Evolutionary conservation across 2,329 filamentous ascomycete genomes (phyloP), one percentile per base, ranked within the genome.

Genomic region (Trichoderma sp.): DNA sequence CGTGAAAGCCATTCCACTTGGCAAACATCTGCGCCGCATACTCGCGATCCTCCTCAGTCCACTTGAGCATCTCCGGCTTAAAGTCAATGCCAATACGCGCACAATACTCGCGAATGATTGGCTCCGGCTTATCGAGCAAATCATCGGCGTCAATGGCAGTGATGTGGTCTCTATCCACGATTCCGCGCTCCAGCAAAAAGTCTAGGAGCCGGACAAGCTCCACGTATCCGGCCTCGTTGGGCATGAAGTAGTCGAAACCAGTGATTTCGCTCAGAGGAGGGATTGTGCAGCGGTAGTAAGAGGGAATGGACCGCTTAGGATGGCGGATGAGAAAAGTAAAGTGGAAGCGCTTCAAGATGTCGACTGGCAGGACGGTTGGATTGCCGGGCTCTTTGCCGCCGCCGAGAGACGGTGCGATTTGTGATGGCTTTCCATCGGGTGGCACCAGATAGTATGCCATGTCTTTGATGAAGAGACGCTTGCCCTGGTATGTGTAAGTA

Each of bases 301-400:
- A 97, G 8, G 96, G 96, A 75, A 98, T 95, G 77, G 93, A 92
- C 79, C 90, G 90, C 77, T 93, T 90, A n/a, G 96, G 96, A 81
- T 98, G 94, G 71, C 96, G 95, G 85, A 99, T 98, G 74, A 98
- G 88, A 83, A 99, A 98, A 26, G 95, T 93, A 84, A 95, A 98
- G 82, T 98, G 94, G 83, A 97, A 98, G 75, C 90, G 86, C 78
- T 90, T 88, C 71, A 98, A 85, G 72, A 93, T 84, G 34, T 90
- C 88, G 32, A 88, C 83, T 3, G 96, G 96, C 65, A 98, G 84
- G 30, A 97, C 91, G 1, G 94, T 97, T 1, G 95, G 95, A 82
- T 98, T 98, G 71, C 86, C 86, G 3, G 87, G 84, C 81, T 95
- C 91, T 3, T 81, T 73, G 68, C 77, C 89, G 75, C 88, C 88